Percentiles rank a stretch among this genome's conserved stretches.
Evolutionary conservation across 116 monocot species (phyloP).

Genomic region (Posidonia oceanica): DNA sequence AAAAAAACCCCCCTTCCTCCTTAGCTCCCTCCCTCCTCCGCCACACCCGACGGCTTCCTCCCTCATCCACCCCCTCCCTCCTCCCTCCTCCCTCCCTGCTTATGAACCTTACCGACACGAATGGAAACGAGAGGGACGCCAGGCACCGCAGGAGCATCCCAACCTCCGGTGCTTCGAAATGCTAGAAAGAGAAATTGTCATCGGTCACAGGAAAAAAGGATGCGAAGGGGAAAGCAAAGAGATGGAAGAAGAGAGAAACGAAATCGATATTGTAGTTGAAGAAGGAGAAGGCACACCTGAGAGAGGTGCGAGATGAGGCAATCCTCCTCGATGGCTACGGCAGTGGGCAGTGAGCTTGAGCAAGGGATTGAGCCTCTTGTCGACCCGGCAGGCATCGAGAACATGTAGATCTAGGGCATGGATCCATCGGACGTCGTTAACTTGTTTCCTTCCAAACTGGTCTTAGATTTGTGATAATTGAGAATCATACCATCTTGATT

Average conservation of each 20-base stretch:
- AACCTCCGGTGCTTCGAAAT: constrained; percentile 72
- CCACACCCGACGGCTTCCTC: no score
- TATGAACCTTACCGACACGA: constrained; percentile 67
- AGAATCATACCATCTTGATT: no score
- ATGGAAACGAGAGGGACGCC: constrained; percentile 79
- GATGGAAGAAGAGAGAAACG: not conserved
- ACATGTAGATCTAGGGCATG: constrained; percentile 34
- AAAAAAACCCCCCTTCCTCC: no score
- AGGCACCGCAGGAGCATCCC: constrained; percentile 69
- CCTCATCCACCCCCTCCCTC: no score
- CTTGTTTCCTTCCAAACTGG: no score
- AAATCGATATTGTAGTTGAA: not conserved
- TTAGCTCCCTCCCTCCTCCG: no score
- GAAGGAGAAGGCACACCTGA: constrained; percentile 8
- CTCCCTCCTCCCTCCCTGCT: no score
- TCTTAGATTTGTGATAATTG: no score
- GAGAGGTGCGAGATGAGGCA: constrained; percentile 20
- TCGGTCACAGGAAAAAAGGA: not conserved
- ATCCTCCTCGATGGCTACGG: constrained; percentile 15
- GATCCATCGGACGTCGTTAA: constrained; percentile 15
- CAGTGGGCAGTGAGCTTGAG: constrained; percentile 13
- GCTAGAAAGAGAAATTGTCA: constrained; percentile 24
- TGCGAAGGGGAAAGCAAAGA: not conserved
- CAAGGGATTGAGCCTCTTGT: constrained; percentile 34
- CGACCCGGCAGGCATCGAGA: constrained; percentile 27